Evolutionary conservation across 306 rosid genomes (phyloP), one percentile per base, ranked within the genome.

Genomic region (Cicer judaicum): DNA sequence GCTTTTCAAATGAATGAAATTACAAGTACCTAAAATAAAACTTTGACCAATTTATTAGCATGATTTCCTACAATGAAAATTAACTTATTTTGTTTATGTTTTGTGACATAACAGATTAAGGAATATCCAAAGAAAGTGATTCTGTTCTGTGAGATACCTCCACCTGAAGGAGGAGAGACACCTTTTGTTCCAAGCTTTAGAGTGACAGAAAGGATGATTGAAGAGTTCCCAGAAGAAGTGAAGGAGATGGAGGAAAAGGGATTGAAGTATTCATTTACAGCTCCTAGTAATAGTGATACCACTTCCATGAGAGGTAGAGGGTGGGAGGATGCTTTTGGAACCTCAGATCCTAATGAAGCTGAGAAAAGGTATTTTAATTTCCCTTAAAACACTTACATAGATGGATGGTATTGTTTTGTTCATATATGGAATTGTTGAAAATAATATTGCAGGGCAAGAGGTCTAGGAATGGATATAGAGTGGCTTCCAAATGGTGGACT

Each of bases 231-330:
- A 1, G 87, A 90, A 63, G 84, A 40, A 18, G 94, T 90, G 62
- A 79, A 84, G 61, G 75, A 78, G 75, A 78, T 92, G 38, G 94
- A 92, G 18, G 68, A 88, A 76, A 84, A 84, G 63, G 91, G 89
- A 2, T 47, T 92, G 71, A 84, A 83, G 70, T 92, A 92, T 86
- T 67, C 94, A 1, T 88, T 90, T 76, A 84, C 87, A 14, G 91
- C 92, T 68, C 83, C 7, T 24, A 83, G 92, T 84, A 83, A 84
- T 21, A 85, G 81, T 71, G 73, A 88, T 66, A 74, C 76, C 0
- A 73, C 84, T 7, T 88, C 96, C 55, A 90, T 90, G 96, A 92
- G 96, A 72, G 96, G 98, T n/a, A 79, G 98, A 78, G 93, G 92
- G 0, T 92, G 94, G 98, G 88, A 92, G 57, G 89, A 88, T 50